These are phyloP conservation scores for Brettanomyces nanus DNA, from an alignment of 805 yeast genomes.

Conservation along the genomic window DNA sequence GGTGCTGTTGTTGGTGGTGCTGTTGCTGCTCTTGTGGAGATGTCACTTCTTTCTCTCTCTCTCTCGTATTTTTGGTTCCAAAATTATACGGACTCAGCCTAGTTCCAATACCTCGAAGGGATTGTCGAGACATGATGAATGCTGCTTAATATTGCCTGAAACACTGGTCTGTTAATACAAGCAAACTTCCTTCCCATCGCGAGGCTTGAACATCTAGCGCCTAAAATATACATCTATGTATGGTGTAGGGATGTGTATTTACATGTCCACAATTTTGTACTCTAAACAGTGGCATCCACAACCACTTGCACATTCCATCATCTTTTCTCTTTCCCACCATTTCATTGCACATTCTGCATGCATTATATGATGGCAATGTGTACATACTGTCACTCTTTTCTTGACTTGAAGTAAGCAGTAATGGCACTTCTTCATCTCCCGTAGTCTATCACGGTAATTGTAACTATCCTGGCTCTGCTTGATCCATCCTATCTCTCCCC, in stretches of 20 bases:
- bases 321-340: slow-evolving; percentile 58
- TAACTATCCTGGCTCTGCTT: slow-evolving; percentile 2
- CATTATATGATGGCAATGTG: slow-evolving; percentile 66
- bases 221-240: no score
- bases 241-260: no score
- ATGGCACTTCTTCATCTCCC: slow-evolving; percentile 41
- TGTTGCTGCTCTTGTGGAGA: neutral
- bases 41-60: neutral
- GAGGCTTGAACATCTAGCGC: no score
- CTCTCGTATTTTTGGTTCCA: neutral
- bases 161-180: no score
- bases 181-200: neutral
- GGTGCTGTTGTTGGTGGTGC: neutral
- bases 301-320: slow-evolving; percentile 67
- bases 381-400: slow-evolving; percentile 59
- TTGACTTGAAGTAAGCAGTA: slow-evolving; percentile 56
- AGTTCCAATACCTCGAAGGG: slow-evolving; percentile 27
- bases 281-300: slow-evolving; percentile 71
- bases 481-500: slow-evolving; percentile 24
- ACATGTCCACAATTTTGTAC: no score
- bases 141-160: no score
- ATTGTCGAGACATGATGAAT: slow-evolving; percentile 21
- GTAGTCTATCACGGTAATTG: slow-evolving; percentile 1
- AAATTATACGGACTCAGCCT: slow-evolving; percentile 20
- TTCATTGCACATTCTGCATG: slow-evolving; percentile 71